Conservation (phyloP, 768 basidiomycete genomes). For the Boletus patriciae region DNA sequence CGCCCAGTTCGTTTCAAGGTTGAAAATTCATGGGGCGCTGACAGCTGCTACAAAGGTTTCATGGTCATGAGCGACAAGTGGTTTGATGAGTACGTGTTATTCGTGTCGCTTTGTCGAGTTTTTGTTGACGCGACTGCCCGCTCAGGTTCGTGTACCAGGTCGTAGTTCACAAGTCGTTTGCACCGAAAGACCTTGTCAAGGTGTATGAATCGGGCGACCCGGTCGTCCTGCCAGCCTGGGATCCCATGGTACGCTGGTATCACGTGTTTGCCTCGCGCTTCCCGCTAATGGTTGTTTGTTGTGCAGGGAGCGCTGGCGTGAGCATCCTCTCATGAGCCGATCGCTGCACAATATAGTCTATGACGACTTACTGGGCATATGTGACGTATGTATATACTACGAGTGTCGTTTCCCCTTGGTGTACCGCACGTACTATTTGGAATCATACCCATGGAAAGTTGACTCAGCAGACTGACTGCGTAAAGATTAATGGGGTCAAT, state of each 20-base stretch:
- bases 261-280: background rate
- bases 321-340: background rate
- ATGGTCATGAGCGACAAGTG: constrained; percentile 91
- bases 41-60: constrained; percentile 77
- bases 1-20: constrained; percentile 90
- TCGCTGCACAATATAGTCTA: no score
- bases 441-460: background rate
- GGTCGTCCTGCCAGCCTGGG: constrained; percentile 83
- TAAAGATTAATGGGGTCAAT: background rate
- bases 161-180: constrained; percentile 78
- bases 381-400: background rate
- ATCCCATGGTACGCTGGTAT: constrained; percentile 39
- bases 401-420: background rate
- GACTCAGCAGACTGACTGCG: background rate
- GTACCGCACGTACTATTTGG: background rate
- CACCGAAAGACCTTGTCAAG: constrained; percentile 77
- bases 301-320: constrained; percentile 27
- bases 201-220: constrained; percentile 70
- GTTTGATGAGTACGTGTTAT: constrained; percentile 77
- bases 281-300: background rate
- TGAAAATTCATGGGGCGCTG: constrained; percentile 93
- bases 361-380: background rate
- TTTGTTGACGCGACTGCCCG: constrained; percentile 2
- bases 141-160: constrained; percentile 88
- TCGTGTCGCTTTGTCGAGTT: background rate